Percentiles rank a stretch among this genome's conserved stretches.
Evolutionary conservation across 148 eudicot genomes (phyloP).

Genomic region (Rhododendron simsii): DNA sequence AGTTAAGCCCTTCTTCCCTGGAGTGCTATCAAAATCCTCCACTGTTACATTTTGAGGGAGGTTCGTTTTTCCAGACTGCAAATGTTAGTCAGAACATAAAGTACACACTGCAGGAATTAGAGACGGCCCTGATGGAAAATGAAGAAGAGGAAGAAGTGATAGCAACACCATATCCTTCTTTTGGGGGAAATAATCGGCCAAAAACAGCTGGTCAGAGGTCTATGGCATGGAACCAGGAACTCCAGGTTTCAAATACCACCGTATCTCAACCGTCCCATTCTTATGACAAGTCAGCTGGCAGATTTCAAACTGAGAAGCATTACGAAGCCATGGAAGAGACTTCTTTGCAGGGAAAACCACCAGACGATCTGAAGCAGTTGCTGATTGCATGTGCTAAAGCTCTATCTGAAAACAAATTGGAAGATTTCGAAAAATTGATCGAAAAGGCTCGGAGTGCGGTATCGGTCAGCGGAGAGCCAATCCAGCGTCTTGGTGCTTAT

Average conservation of each 20-base stretch:
- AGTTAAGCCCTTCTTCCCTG: constrained; percentile 17
- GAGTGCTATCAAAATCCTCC: constrained; percentile 18
- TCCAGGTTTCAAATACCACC: constrained; percentile 18
- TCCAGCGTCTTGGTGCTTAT: constrained; percentile 92
- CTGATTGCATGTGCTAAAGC: constrained; percentile 73
- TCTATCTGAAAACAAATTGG: constrained; percentile 49
- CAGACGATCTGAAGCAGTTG: constrained; percentile 50
- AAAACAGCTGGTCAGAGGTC: constrained; percentile 30
- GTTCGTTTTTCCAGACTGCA: constrained; percentile 21
- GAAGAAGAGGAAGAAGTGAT: constrained; percentile 39
- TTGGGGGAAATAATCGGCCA: constrained; percentile 33
- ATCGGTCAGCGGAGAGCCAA: constrained; percentile 73
- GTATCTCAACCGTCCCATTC: constrained; percentile 28
- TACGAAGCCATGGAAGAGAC: constrained; percentile 22
- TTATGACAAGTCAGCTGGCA: neutral
- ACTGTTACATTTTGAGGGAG: constrained; percentile 10
- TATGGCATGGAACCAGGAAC: constrained; percentile 33
- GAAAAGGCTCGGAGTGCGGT: constrained; percentile 47
- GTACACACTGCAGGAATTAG: constrained; percentile 54
- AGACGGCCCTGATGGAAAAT: constrained; percentile 65
- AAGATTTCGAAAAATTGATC: constrained; percentile 56
- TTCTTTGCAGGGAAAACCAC: constrained; percentile 23
- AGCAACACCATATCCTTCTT: constrained; percentile 14
- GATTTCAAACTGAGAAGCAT: constrained; percentile 10
- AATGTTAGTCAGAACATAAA: constrained; percentile 30